phyloP scores from a whole-genome alignment of 768 basidiomycete genomes.

The Butyriboletus loyo region DNA sequence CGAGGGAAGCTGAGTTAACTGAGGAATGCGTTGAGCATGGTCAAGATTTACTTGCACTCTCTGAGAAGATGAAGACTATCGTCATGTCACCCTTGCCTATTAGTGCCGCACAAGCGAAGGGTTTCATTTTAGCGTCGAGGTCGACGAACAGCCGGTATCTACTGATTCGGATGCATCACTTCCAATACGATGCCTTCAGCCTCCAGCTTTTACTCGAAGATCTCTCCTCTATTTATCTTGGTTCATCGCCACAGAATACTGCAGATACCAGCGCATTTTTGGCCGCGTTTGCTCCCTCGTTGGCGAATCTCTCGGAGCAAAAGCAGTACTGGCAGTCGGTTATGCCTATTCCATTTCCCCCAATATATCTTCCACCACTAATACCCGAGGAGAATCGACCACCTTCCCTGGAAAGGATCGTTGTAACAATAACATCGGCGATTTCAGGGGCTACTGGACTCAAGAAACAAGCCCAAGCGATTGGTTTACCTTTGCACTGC shows the following conservation, averaged over 20 bases:
- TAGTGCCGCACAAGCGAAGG: constrained; percentile 19
- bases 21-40: constrained; percentile 12
- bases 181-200: constrained; percentile 52
- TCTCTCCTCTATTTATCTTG: constrained; percentile 36
- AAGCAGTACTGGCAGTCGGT: constrained; percentile 36
- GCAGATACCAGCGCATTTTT: constrained; percentile 31
- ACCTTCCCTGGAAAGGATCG: constrained; percentile 1
- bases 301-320: constrained; percentile 20
- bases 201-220: constrained; percentile 40
- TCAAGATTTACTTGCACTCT: constrained; percentile 5
- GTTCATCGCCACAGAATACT: constrained; percentile 18
- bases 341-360: constrained; percentile 29
- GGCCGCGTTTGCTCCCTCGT: constrained; percentile 19
- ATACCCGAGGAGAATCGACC: background rate
- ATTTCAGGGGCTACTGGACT: constrained; percentile 42
- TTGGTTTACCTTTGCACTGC: constrained; percentile 37
- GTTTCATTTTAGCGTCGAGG: constrained; percentile 15
- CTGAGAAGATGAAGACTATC: constrained; percentile 21
- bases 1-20: background rate
- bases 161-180: constrained; percentile 42
- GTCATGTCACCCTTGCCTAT: constrained; percentile 22
- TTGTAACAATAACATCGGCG: constrained; percentile 37
- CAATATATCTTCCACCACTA: constrained; percentile 27
- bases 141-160: constrained; percentile 16
- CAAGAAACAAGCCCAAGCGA: constrained; percentile 42